Conservation (phyloP, 1,284 basidiomycete genomes). For the Gymnopus androsaceus region DNA sequence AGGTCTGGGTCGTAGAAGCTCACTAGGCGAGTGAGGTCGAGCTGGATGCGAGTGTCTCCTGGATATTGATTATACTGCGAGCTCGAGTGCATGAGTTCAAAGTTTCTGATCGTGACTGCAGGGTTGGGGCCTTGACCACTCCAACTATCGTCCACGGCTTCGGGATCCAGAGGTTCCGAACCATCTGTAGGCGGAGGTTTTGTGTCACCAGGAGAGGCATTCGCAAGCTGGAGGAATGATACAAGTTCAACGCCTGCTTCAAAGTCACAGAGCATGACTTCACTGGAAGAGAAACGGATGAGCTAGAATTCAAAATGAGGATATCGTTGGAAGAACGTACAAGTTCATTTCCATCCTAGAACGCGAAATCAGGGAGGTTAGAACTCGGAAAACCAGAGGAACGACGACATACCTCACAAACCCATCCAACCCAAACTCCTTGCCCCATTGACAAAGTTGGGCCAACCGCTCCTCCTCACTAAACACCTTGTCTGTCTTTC, state of each 20-base stretch:
- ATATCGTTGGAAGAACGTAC: constrained; percentile 34
- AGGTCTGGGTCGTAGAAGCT: constrained; percentile 46
- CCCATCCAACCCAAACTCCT: constrained; percentile 33
- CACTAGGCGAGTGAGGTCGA: constrained; percentile 42
- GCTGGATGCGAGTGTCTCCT: constrained; percentile 43
- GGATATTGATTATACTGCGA: constrained; percentile 44
- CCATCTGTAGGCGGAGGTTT: not conserved
- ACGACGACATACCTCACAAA: constrained; percentile 35
- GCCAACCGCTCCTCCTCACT: constrained; percentile 33
- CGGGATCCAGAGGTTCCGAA: not conserved
- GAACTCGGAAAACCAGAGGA: not conserved
- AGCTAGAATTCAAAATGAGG: not conserved
- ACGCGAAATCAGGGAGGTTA: not conserved
- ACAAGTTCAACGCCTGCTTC: constrained; percentile 39
- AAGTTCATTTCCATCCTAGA: constrained; percentile 51
- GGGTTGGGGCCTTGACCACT: constrained; percentile 5
- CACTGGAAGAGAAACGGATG: constrained; percentile 31
- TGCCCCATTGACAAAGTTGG: constrained; percentile 39
- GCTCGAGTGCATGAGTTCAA: constrained; percentile 36
- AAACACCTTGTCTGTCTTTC: constrained; percentile 15
- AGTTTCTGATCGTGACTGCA: constrained; percentile 16
- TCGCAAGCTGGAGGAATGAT: constrained; percentile 31
- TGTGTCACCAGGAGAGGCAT: not conserved
- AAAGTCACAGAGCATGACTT: constrained; percentile 55
- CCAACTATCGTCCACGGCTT: not conserved